Base-by-base conservation (phyloP, 2,329 filamentous ascomycete genomes). In the Cercospora sp. region DNA sequence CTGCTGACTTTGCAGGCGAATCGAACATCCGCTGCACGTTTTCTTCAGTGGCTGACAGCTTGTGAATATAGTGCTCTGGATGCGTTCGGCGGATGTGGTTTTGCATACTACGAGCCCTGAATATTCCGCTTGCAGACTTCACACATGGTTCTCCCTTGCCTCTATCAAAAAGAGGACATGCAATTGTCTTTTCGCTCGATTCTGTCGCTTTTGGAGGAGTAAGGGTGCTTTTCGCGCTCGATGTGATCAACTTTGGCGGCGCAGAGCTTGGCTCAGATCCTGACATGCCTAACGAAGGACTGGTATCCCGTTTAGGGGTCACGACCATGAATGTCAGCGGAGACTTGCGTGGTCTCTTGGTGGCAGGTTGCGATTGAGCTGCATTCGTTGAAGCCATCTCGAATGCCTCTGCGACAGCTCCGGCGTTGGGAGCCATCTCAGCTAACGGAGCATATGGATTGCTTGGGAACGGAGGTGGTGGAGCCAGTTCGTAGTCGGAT, bases 51-150 rank as follows among this genome's bases (percentile, higher is more conserved):
- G 61, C 61, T 26, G 26, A 18, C 3, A 37, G 49, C 12, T 24
- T 51, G 8, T 28, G 49, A 18, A 32, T 57, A 10, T 57, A 64
- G 61, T 64, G 45, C 49, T 64, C 49, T 1, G 61, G 61, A 43
- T 64, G 61, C 5, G 49, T 24, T 28, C 61, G 28, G 9, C 28
- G 30, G 16, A 64, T 43, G 21, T 57, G 61, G n/a, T 57, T 34
- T 32, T 26, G 61, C 49, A 64, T 64, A 43, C 30, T 64, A 16
- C 61, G 28, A 10, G 45, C 26, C 32, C 49, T 40, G 13, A 32
- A 12, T 2, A 2, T 16, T 16, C 61, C 61, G 4, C 8, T 18
- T 28, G 61, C 37, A 2, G 13, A 13, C 51, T 57, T 64, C 5
- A 1, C 51, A 30, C 61, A 64, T 18, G n/a, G 13, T 26, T 24